Evolutionary conservation across 495 filamentous ascomycete species (phyloP).

Genomic region (Lophiostoma macrostomum): DNA sequence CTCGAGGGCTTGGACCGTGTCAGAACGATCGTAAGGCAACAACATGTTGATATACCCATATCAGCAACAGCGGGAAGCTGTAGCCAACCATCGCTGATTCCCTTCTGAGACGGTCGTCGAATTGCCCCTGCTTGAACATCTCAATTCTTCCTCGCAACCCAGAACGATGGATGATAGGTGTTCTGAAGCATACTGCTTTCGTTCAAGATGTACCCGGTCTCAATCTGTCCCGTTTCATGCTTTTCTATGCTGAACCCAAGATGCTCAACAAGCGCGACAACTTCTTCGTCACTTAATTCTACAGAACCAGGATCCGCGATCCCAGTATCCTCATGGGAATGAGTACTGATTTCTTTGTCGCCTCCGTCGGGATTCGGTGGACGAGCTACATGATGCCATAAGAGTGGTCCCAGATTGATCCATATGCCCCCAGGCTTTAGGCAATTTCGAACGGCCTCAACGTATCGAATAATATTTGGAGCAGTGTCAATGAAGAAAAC

Average conservation of each 20-base stretch:
- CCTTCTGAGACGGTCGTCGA: too few species aligned
- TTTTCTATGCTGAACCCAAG: conserved; percentile 69
- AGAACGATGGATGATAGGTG: conserved; percentile 70
- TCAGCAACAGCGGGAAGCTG: too few species aligned
- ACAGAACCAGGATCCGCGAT: conserved; percentile 80
- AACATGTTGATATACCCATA: too few species aligned
- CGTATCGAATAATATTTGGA: conserved; percentile 83
- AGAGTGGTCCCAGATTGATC: conserved; percentile 83
- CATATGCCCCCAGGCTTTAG: conserved; percentile 76
- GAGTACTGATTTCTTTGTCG: background rate
- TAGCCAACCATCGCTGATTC: too few species aligned
- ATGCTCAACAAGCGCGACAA: conserved; percentile 67
- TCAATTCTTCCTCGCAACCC: conserved; percentile 73
- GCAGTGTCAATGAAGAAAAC: conserved; percentile 98
- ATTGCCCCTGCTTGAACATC: too few species aligned
- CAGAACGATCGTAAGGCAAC: too few species aligned
- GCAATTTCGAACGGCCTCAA: conserved; percentile 76
- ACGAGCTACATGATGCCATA: conserved; percentile 68
- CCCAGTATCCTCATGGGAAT: conserved; percentile 36
- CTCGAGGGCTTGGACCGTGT: too few species aligned
- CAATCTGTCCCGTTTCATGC: conserved; percentile 45
- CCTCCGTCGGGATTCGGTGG: conserved; percentile 46
- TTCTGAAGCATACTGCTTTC: conserved; percentile 78
- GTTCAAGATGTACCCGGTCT: conserved; percentile 82
- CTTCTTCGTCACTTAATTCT: conserved; percentile 84